Percentiles rank a stretch among this genome's conserved stretches.
Evolutionary conservation across 139 green algal species (phyloP).

Genomic region (Deuterostichococcus epilithicus): DNA sequence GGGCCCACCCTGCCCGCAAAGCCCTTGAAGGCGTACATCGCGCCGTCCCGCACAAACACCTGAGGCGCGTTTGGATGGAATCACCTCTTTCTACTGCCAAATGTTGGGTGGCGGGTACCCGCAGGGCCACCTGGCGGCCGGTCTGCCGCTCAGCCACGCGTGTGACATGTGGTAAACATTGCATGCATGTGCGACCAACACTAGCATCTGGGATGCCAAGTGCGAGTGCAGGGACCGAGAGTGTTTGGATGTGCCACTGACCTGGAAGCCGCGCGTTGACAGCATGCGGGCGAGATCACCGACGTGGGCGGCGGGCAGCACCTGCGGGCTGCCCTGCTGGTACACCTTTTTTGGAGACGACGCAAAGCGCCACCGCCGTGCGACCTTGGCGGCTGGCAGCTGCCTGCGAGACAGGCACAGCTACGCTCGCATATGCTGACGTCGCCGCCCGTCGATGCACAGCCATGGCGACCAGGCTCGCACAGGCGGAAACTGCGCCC

Average conservation of each 20-base stretch:
- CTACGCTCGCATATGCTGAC: neutral
- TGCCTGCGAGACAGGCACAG: constrained; percentile 36
- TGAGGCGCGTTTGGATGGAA: constrained; percentile 1
- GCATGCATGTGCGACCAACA: constrained; percentile 7
- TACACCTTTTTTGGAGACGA: constrained; percentile 6
- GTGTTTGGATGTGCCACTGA: constrained; percentile 1
- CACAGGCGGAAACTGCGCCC: too few species aligned
- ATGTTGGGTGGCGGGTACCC: neutral
- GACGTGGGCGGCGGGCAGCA: constrained; percentile 64
- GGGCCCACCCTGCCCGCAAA: constrained; percentile 86
- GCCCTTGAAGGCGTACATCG: constrained; percentile 97
- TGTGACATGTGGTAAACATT: constrained; percentile 9
- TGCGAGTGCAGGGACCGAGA: neutral
- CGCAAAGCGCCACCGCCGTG: constrained; percentile 32
- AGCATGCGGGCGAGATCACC: constrained; percentile 64
- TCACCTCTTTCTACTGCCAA: too few species aligned
- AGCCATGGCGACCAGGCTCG: too few species aligned
- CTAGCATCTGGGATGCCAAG: constrained; percentile 17
- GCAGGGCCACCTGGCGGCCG: neutral
- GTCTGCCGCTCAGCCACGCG: too few species aligned
- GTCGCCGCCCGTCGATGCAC: too few species aligned
- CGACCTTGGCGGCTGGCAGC: constrained; percentile 76
- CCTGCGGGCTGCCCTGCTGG: constrained; percentile 23
- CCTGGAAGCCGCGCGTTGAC: constrained; percentile 70
- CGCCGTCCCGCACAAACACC: constrained; percentile 77